Percentiles rank a stretch among this genome's conserved stretches.
Evolutionary conservation across 2,329 filamentous ascomycete species (phyloP).

Genomic region (Aspergillus tubingensis): DNA sequence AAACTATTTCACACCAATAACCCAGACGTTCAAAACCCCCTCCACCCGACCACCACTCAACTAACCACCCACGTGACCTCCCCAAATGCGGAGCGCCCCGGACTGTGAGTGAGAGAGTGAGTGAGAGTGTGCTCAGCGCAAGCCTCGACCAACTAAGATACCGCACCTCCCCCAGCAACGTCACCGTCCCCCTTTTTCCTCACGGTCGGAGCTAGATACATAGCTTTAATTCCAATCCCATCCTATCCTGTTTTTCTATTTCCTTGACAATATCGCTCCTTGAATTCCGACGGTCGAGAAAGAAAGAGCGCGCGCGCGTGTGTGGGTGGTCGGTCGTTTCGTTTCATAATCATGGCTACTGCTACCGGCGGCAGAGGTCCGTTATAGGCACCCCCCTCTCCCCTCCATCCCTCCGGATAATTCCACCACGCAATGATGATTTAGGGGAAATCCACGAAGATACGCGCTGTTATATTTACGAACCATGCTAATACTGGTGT

Average conservation of each 20-base stretch:
- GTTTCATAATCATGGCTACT: slow-evolving; percentile 32
- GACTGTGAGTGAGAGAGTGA: neutral
- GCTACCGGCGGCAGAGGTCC: slow-evolving; percentile 41
- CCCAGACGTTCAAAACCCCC: neutral
- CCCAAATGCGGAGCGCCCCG: slow-evolving; percentile 17
- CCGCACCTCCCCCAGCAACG: neutral
- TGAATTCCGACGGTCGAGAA: too few relatives aligned
- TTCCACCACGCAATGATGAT: too few relatives aligned
- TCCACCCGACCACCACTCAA: neutral
- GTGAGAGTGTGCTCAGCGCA: neutral
- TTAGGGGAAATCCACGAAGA: too few relatives aligned
- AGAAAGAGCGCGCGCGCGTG: neutral
- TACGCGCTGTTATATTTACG: too few relatives aligned
- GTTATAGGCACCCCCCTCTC: slow-evolving; percentile 8
- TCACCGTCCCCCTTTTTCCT: neutral
- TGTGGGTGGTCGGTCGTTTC: neutral
- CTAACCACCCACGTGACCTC: slow-evolving; percentile 16
- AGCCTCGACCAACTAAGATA: neutral
- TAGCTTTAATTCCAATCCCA: neutral
- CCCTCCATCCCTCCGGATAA: neutral
- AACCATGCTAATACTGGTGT: too few relatives aligned
- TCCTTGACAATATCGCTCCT: neutral
- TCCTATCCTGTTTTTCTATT: neutral
- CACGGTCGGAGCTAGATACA: neutral
- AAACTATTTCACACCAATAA: neutral